These are phyloP conservation scores for Gymnopus androsaceus DNA, from an alignment of 1,284 basidiomycete genomes.

Conservation along the genomic window DNA sequence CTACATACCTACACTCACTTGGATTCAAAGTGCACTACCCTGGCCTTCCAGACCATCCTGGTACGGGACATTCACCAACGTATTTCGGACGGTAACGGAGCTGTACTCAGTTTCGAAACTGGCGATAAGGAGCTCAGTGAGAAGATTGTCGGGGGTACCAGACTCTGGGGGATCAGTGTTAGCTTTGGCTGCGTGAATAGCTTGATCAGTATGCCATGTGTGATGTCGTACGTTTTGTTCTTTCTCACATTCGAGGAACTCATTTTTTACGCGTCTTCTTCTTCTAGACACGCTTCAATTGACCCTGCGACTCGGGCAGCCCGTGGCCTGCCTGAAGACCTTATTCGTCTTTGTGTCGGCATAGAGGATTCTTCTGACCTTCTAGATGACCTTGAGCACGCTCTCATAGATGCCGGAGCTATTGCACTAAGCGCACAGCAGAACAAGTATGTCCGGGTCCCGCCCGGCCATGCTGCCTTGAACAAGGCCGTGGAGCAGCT, in stretches of 20 bases:
- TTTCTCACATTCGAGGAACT: neutral
- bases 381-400: conserved; percentile 92
- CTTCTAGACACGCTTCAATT: conserved; percentile 89
- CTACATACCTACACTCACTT: conserved; percentile 82
- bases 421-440: conserved; percentile 59
- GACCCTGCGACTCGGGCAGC: conserved; percentile 91
- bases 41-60: conserved; percentile 83
- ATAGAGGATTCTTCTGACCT: conserved; percentile 96
- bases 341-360: conserved; percentile 97
- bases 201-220: conserved; percentile 98
- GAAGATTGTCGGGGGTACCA: conserved; percentile 88
- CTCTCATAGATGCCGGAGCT: conserved; percentile 90
- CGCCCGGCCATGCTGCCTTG: conserved; percentile 46
- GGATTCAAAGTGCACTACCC: conserved; percentile 93
- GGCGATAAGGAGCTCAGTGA: conserved; percentile 91
- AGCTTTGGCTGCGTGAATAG: conserved; percentile 99
- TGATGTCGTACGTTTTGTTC: conserved; percentile 86
- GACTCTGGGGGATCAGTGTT: conserved; percentile 97
- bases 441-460: conserved; percentile 54
- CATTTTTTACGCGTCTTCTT: conserved; percentile 1
- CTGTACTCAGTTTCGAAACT: conserved; percentile 94
- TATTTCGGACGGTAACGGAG: conserved; percentile 89
- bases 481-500: conserved; percentile 71
- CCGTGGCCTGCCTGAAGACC: conserved; percentile 94
- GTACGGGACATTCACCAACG: conserved; percentile 85